Conservation (phyloP, 1,284 basidiomycete genomes). For the Pisolithus thermaeus region DNA sequence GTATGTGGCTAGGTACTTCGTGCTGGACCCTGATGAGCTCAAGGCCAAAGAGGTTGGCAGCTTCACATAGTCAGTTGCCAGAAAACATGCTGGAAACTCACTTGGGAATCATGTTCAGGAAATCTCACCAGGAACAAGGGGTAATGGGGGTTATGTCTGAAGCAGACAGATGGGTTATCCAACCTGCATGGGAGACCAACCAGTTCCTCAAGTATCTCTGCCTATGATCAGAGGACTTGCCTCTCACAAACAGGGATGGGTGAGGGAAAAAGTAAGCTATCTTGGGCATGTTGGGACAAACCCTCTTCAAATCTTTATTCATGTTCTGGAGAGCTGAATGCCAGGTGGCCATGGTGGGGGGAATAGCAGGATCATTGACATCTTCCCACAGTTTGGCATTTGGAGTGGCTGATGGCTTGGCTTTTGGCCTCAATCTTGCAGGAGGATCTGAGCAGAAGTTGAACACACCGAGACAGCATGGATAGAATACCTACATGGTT, state of each 20-base stretch:
- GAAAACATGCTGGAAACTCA: neutral
- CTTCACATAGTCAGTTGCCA: neutral
- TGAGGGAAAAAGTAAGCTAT: neutral
- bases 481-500: too few relatives aligned
- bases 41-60: neutral
- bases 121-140: neutral
- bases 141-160: neutral
- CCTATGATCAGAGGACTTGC: neutral
- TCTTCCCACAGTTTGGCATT: neutral
- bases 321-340: neutral
- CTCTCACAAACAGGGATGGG: neutral
- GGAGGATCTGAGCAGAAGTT: too few relatives aligned
- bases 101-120: neutral
- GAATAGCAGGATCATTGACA: neutral
- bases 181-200: neutral
- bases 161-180: neutral
- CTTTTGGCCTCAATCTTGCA: neutral
- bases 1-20: neutral
- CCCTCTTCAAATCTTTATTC: neutral
- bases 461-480: too few relatives aligned
- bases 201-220: neutral
- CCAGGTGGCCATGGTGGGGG: neutral
- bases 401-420: neutral
- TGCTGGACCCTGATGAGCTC: neutral
- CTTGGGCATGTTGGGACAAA: neutral